These are phyloP conservation scores for Heliosperma pusillum DNA, from an alignment of 148 eudicot genomes.

Conservation along the genomic window DNA sequence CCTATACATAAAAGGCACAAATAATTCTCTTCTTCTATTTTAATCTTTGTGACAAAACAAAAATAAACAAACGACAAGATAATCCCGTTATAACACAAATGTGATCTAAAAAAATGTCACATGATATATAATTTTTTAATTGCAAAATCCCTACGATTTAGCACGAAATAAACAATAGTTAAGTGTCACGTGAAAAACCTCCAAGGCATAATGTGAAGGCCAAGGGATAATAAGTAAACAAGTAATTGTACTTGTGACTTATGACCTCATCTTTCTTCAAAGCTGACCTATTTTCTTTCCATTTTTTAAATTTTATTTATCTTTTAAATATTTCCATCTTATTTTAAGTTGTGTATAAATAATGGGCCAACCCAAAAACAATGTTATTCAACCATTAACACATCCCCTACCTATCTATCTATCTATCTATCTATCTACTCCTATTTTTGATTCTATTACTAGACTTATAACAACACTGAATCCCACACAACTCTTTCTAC, in stretches of 20 bases:
- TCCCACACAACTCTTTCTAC: background rate
- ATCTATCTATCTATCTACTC: background rate
- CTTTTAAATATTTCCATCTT: background rate
- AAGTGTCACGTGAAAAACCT: background rate
- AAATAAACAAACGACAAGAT: too few relatives aligned
- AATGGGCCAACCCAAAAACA: slow-evolving; percentile 11
- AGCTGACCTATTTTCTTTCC: background rate
- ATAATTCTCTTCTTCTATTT: too few relatives aligned
- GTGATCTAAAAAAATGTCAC: too few relatives aligned
- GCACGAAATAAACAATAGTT: background rate
- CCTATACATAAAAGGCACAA: too few relatives aligned
- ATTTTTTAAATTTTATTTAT: too few relatives aligned
- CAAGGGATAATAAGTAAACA: background rate
- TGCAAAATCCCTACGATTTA: background rate
- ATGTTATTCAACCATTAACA: slow-evolving; percentile 10
- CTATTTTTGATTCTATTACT: slow-evolving; percentile 11
- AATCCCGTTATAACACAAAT: too few relatives aligned
- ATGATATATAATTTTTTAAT: too few relatives aligned
- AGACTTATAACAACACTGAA: slow-evolving; percentile 3
- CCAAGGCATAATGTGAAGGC: background rate
- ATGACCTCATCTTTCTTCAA: background rate
- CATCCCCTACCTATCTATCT: background rate
- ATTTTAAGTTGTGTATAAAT: background rate
- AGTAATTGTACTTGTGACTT: background rate
- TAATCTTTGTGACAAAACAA: too few relatives aligned